These are phyloP conservation scores for Ustilago trichophora DNA, from an alignment of 1,284 basidiomycete genomes.

Conservation along the genomic window DNA sequence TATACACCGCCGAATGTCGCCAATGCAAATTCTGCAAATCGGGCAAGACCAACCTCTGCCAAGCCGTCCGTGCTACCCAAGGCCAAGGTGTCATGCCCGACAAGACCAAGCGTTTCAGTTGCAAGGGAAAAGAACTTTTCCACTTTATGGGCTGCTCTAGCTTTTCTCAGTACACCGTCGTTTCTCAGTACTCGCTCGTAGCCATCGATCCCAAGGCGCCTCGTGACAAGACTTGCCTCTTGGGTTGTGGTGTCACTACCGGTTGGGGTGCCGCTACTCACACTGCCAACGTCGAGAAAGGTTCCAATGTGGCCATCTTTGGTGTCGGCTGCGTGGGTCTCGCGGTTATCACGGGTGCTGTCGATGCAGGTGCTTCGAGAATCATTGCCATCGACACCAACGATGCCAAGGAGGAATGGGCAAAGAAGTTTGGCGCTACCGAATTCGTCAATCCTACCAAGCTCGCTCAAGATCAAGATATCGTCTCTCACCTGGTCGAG, in stretches of 20 bases:
- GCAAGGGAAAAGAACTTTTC: constrained; percentile 84
- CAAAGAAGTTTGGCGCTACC: constrained; percentile 92
- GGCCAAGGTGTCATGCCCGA: constrained; percentile 98
- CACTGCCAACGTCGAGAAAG: constrained; percentile 70
- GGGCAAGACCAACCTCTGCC: constrained; percentile 85
- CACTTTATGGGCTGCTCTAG: constrained; percentile 99
- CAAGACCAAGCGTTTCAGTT: constrained; percentile 86
- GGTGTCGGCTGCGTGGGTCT: constrained; percentile 96
- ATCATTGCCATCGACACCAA: constrained; percentile 95
- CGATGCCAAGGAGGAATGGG: constrained; percentile 81
- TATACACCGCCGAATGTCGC: constrained; percentile 65
- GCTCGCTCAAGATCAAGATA: constrained; percentile 71
- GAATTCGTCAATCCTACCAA: constrained; percentile 90
- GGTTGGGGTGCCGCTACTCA: constrained; percentile 85
- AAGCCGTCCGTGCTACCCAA: constrained; percentile 85
- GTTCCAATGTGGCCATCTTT: constrained; percentile 89
- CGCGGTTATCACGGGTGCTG: constrained; percentile 78
- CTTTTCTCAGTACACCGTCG: constrained; percentile 98
- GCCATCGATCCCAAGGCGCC: constrained; percentile 84
- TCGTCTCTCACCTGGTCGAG: constrained; percentile 89
- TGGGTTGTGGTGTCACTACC: constrained; percentile 97
- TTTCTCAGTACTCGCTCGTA: constrained; percentile 95
- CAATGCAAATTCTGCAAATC: constrained; percentile 85
- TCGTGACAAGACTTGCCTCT: constrained; percentile 89
- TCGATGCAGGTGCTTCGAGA: constrained; percentile 80